Conservation (phyloP, 306 rosid species). For the Quercus dentata region DNA sequence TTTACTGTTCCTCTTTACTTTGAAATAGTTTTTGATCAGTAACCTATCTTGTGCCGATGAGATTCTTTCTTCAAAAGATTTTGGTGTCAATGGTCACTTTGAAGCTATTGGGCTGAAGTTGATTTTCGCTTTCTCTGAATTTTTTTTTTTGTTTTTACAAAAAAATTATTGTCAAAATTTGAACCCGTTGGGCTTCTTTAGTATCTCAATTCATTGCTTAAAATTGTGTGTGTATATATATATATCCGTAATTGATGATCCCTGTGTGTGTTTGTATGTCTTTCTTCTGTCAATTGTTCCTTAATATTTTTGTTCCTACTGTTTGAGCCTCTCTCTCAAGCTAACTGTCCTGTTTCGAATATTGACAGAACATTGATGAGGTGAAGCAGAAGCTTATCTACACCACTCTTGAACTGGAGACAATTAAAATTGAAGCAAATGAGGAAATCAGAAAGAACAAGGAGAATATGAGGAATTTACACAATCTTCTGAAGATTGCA, state of each 20-base stretch:
- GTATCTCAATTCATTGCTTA: background rate
- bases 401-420: slow-evolving; percentile 41
- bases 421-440: slow-evolving; percentile 27
- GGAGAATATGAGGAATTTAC: slow-evolving; percentile 29
- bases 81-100: background rate
- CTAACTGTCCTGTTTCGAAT: slow-evolving; percentile 16
- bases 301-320: background rate
- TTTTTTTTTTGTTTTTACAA: background rate
- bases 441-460: slow-evolving; percentile 36
- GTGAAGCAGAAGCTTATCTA: slow-evolving; percentile 45
- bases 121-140: background rate
- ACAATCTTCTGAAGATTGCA: slow-evolving; percentile 36
- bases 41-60: background rate
- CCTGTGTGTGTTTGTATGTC: background rate
- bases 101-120: background rate
- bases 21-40: slow-evolving; percentile 8
- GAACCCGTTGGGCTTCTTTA: background rate
- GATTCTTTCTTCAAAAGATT: background rate
- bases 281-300: background rate
- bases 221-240: background rate
- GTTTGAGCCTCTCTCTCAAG: background rate
- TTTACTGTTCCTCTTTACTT: slow-evolving; percentile 15
- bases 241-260: background rate
- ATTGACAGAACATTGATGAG: slow-evolving; percentile 40
- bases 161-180: background rate